phyloP scores from a whole-genome alignment of 1,284 basidiomycete species.

The Taiwanofungus camphoratus region DNA sequence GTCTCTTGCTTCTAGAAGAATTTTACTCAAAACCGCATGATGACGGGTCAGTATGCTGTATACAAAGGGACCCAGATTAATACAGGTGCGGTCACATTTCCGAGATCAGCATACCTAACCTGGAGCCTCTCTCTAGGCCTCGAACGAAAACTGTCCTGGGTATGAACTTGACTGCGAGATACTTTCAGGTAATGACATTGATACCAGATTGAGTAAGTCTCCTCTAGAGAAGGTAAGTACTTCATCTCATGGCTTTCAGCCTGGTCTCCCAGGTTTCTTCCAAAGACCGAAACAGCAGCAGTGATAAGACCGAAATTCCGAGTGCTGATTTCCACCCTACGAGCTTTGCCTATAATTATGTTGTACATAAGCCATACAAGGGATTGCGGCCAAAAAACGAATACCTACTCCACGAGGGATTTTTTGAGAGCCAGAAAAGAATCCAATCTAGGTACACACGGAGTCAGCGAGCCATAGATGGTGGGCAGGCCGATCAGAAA shows the following conservation, averaged over 20 bases:
- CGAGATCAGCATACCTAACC: constrained; percentile 21
- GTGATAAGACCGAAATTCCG: constrained; percentile 17
- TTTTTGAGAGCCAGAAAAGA: constrained; percentile 30
- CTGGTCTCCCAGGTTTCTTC: constrained; percentile 17
- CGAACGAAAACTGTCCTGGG: constrained; percentile 17
- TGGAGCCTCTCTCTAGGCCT: constrained; percentile 22
- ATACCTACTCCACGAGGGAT: constrained; percentile 26
- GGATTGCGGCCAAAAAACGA: background rate
- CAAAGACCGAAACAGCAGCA: constrained; percentile 11
- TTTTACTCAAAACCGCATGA: constrained; percentile 39
- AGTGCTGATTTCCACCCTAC: constrained; percentile 28
- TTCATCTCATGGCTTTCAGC: constrained; percentile 20
- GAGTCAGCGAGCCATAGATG: constrained; percentile 22
- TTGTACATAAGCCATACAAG: background rate
- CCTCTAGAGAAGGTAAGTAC: constrained; percentile 24
- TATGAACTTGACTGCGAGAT: constrained; percentile 21
- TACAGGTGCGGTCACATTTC: background rate
- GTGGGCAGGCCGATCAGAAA: background rate
- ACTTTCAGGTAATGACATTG: constrained; percentile 25
- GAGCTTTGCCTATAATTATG: constrained; percentile 20
- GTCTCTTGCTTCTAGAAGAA: constrained; percentile 53
- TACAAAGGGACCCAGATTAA: constrained; percentile 3
- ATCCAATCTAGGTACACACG: constrained; percentile 15
- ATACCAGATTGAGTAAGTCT: constrained; percentile 28
- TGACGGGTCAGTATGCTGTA: constrained; percentile 46